phyloP scores from a whole-genome alignment of 306 rosid species.

The Senna siamea region DNA sequence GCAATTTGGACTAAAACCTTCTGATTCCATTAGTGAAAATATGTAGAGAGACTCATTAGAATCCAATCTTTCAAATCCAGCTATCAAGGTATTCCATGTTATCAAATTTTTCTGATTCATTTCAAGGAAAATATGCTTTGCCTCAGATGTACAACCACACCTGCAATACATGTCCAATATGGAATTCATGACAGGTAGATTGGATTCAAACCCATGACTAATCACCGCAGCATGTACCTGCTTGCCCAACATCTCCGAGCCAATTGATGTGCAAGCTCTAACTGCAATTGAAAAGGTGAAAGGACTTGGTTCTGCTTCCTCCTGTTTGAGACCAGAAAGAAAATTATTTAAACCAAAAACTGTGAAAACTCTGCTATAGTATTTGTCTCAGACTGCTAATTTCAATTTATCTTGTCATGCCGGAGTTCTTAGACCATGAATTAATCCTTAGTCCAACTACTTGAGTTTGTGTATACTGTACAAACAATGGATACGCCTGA shows the following conservation, averaged over 20 bases:
- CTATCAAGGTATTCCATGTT: slow-evolving; percentile 79
- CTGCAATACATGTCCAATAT: slow-evolving; percentile 82
- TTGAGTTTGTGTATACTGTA: neutral
- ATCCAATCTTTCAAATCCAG: slow-evolving; percentile 68
- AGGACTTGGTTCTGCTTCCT: slow-evolving; percentile 60
- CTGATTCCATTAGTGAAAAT: slow-evolving; percentile 61
- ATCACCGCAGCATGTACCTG: slow-evolving; percentile 73
- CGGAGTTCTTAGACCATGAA: neutral
- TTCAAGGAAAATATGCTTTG: slow-evolving; percentile 60
- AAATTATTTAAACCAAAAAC: neutral
- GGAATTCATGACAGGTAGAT: slow-evolving; percentile 76
- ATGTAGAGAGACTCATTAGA: slow-evolving; percentile 57
- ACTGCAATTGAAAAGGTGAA: slow-evolving; percentile 78
- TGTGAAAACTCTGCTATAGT: neutral
- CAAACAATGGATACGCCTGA: neutral
- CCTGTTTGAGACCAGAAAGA: slow-evolving; percentile 59
- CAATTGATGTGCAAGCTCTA: slow-evolving; percentile 68
- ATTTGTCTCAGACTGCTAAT: neutral
- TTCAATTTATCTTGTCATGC: neutral
- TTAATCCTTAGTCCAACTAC: slow-evolving; percentile 4
- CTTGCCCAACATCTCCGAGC: slow-evolving; percentile 56
- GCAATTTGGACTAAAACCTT: slow-evolving; percentile 65
- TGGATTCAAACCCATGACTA: slow-evolving; percentile 59
- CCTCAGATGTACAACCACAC: slow-evolving; percentile 59
- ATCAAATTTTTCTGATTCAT: slow-evolving; percentile 63